Evolutionary conservation across 176 grass and related monocot genomes (phyloP).

Genomic region (Eragrostis nindensis): DNA sequence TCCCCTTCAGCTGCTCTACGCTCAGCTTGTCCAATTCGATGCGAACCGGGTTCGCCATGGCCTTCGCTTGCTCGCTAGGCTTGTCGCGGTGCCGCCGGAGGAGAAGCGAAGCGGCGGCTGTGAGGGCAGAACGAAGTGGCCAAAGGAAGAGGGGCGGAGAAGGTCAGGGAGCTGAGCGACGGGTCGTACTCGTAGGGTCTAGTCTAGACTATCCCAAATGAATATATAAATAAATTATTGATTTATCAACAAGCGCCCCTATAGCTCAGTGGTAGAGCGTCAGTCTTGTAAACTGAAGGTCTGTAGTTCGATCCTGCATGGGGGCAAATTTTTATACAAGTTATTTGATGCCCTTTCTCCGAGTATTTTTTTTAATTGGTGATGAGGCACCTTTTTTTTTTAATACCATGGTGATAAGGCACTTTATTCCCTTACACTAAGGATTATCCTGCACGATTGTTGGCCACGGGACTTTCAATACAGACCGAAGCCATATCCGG

Average conservation of each 20-base stretch:
- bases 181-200: too few species aligned
- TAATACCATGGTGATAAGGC: too few species aligned
- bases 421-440: too few species aligned
- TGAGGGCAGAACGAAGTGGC: neutral
- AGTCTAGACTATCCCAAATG: too few species aligned
- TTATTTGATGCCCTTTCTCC: too few species aligned
- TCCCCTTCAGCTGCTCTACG: conserved; percentile 79
- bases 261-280: conserved; percentile 99
- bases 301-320: conserved; percentile 99
- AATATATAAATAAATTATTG: too few species aligned
- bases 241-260: conserved; percentile 63
- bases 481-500: too few species aligned
- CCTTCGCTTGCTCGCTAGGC: neutral
- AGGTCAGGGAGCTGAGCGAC: neutral
- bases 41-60: conserved; percentile 54
- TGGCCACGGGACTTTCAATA: too few species aligned
- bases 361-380: too few species aligned
- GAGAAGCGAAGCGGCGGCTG: conserved; percentile 23
- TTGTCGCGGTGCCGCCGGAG: conserved; percentile 15
- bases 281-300: conserved; percentile 99
- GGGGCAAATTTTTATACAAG: conserved; percentile 54
- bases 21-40: conserved; percentile 80
- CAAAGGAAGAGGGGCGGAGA: neutral
- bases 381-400: too few species aligned
- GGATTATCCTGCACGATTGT: too few species aligned